Evolutionary conservation across 768 basidiomycete genomes (phyloP).

Genomic region (Lactarius tabidus): DNA sequence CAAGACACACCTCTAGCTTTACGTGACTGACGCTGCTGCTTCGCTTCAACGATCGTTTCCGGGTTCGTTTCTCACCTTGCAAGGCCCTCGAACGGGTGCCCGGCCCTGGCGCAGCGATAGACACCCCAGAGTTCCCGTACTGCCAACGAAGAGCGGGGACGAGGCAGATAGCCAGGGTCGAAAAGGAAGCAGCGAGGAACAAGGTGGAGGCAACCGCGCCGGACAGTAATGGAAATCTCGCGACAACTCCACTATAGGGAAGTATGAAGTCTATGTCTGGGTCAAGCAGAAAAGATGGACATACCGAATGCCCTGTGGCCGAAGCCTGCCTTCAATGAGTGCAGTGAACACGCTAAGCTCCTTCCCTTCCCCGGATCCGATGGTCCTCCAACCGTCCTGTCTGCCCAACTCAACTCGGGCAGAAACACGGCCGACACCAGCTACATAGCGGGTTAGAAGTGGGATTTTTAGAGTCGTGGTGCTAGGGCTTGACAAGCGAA

Average conservation of each 20-base stretch:
- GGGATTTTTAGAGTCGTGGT: conserved; percentile 49
- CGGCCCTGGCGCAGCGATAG: background rate
- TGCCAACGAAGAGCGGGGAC: conserved; percentile 34
- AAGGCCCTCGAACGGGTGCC: conserved; percentile 5
- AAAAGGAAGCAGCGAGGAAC: conserved; percentile 36
- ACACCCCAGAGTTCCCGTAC: conserved; percentile 3
- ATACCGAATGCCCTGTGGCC: conserved; percentile 68
- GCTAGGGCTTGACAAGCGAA: conserved; percentile 39
- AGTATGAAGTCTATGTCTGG: conserved; percentile 6
- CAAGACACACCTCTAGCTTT: conserved; percentile 15
- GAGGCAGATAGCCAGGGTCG: conserved; percentile 33
- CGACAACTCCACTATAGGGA: conserved; percentile 55
- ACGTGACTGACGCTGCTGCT: conserved; percentile 13
- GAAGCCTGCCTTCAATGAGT: conserved; percentile 55
- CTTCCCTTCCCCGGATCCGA: conserved; percentile 67
- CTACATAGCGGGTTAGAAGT: conserved; percentile 52
- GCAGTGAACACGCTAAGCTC: conserved; percentile 68
- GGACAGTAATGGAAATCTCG: conserved; percentile 61
- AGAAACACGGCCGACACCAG: conserved; percentile 43
- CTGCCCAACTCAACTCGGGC: conserved; percentile 75
- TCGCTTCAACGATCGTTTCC: conserved; percentile 24
- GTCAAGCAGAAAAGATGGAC: conserved; percentile 19
- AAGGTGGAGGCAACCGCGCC: conserved; percentile 40
- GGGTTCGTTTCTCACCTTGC: conserved; percentile 18
- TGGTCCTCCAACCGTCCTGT: conserved; percentile 62